Evolutionary conservation across 306 rosid genomes (phyloP).

Genomic region (Abrus pulchellus): DNA sequence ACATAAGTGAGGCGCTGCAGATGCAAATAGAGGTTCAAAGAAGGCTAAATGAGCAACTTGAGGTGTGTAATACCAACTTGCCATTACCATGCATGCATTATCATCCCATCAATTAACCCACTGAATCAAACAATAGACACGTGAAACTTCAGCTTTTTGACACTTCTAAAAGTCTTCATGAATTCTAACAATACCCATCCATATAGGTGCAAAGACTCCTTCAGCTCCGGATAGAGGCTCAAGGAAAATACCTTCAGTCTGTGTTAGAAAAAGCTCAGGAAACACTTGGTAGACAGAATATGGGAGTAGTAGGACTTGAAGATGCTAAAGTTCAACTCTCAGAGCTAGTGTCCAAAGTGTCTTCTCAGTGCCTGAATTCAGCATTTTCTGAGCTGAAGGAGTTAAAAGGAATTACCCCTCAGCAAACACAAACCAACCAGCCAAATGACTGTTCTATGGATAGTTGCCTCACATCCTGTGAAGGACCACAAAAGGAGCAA

Average conservation of each 20-base stretch:
- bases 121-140: not conserved
- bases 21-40: constrained; percentile 95
- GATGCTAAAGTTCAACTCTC: constrained; percentile 88
- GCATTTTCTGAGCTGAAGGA: constrained; percentile 68
- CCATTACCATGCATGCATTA: constrained; percentile 36
- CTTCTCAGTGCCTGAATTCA: constrained; percentile 75
- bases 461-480: constrained; percentile 82
- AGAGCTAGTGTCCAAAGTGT: constrained; percentile 81
- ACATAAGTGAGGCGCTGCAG: constrained; percentile 80
- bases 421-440: constrained; percentile 55
- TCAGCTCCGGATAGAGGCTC: constrained; percentile 85
- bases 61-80: constrained; percentile 58
- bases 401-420: constrained; percentile 57
- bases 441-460: constrained; percentile 76
- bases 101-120: not conserved
- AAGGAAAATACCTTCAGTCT: constrained; percentile 87
- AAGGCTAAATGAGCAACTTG: constrained; percentile 90
- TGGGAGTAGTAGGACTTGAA: constrained; percentile 80
- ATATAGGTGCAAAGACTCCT: constrained; percentile 85
- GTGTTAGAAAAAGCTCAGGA: constrained; percentile 93
- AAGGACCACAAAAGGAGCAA: constrained; percentile 70
- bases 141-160: not conserved
- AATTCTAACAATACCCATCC: constrained; percentile 22
- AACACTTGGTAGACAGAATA: constrained; percentile 75
- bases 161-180: not conserved